Percentiles rank a stretch among this genome's conserved stretches.
phyloP scores from a whole-genome alignment of 345 rosid genomes.

The Citrus mangshanensis region DNA sequence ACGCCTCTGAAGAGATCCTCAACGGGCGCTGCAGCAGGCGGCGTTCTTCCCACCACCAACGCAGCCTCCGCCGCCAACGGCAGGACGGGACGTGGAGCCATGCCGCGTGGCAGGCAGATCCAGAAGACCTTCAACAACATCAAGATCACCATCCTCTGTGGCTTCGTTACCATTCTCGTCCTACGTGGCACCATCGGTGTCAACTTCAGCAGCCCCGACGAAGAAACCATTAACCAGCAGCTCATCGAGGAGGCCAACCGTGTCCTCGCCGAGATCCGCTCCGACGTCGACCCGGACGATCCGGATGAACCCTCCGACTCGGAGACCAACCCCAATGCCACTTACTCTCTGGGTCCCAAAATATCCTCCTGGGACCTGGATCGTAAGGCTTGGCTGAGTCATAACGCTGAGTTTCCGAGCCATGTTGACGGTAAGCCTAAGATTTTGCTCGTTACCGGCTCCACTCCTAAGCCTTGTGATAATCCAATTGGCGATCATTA shows the following conservation, averaged over 20 bases:
- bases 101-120: conserved; percentile 82
- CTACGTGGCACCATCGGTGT: conserved; percentile 92
- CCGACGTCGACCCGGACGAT: conserved; percentile 74
- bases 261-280: conserved; percentile 83
- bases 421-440: conserved; percentile 57
- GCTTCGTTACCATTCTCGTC: conserved; percentile 91
- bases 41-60: conserved; percentile 41
- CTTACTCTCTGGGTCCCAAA: conserved; percentile 79
- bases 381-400: conserved; percentile 60
- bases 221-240: conserved; percentile 76
- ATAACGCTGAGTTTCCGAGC: conserved; percentile 72
- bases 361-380: conserved; percentile 62
- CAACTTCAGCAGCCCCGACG: conserved; percentile 62
- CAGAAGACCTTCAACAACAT: conserved; percentile 84
- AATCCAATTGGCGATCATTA: conserved; percentile 93
- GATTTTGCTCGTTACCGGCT: conserved; percentile 82
- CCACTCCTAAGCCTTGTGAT: conserved; percentile 89
- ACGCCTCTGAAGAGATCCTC: conserved; percentile 64
- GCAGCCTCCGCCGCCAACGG: conserved; percentile 34
- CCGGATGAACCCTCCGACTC: conserved; percentile 44
- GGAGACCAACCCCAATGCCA: conserved; percentile 51
- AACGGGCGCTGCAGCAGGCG: conserved; percentile 25
- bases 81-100: conserved; percentile 26
- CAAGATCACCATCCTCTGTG: conserved; percentile 90
- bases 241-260: conserved; percentile 82